These are phyloP conservation scores for Fusarium keratoplasticum DNA, from an alignment of 2,329 filamentous ascomycete genomes.

Conservation along the genomic window DNA sequence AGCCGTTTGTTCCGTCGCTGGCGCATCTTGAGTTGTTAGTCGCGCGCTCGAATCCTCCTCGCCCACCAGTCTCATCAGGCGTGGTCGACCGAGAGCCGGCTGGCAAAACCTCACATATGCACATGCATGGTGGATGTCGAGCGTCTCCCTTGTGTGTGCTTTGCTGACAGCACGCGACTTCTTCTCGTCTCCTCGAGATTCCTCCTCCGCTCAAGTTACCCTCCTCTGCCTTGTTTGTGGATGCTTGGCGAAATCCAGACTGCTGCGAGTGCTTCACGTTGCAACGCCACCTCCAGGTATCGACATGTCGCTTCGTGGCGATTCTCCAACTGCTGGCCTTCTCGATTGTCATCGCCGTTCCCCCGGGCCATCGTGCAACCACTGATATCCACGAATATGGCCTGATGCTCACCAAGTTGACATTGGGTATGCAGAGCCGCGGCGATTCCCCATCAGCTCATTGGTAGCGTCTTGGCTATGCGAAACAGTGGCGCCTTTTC, in stretches of 20 bases:
- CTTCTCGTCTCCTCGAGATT: not conserved
- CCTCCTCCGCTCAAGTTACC: constrained; percentile 4
- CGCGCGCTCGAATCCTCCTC: not conserved
- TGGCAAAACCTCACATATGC: constrained; percentile 11
- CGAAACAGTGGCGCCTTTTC: constrained; percentile 9
- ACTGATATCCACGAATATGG: constrained; percentile 24
- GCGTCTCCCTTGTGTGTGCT: constrained; percentile 5
- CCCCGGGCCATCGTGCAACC: constrained; percentile 1
- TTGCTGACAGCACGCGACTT: constrained; percentile 11
- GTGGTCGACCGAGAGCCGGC: constrained; percentile 6
- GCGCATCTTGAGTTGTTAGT: constrained; percentile 1
- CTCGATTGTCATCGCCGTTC: constrained; percentile 11
- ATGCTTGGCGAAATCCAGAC: constrained; percentile 20
- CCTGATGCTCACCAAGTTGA: constrained; percentile 31
- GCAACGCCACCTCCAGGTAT: not conserved
- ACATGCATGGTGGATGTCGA: constrained; percentile 29
- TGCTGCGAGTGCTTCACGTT: constrained; percentile 14
- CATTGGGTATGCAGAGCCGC: constrained; percentile 9
- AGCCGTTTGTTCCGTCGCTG: constrained; percentile 2
- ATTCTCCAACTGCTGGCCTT: constrained; percentile 6
- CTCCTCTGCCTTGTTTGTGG: constrained; percentile 4
- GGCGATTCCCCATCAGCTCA: constrained; percentile 21
- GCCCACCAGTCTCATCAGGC: constrained; percentile 2
- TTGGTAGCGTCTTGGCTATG: constrained; percentile 29
- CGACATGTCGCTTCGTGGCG: constrained; percentile 5